Conservation (phyloP, 2,329 filamentous ascomycete species). For the Shiraia sp. region DNA sequence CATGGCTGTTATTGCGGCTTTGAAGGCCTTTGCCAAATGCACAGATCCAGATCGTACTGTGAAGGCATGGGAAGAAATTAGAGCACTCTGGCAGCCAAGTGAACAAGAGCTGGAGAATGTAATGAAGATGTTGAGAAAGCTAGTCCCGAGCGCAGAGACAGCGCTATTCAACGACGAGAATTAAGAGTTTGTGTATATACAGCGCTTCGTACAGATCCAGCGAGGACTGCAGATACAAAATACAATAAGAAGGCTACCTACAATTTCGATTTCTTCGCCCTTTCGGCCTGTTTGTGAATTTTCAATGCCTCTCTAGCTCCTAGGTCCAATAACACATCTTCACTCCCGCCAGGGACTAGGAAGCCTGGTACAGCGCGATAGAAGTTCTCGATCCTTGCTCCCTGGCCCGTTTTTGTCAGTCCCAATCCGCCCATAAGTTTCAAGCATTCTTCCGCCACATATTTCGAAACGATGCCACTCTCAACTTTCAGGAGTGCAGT, state of each 20-base stretch:
- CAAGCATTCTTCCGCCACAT: slow-evolving; percentile 32
- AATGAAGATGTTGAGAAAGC: slow-evolving; percentile 24
- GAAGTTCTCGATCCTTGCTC: slow-evolving; percentile 32
- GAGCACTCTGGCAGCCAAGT: slow-evolving; percentile 43
- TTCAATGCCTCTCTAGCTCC: slow-evolving; percentile 37
- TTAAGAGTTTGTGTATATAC: too few species aligned
- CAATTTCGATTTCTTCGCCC: slow-evolving; percentile 22
- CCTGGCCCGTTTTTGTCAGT: slow-evolving; percentile 31
- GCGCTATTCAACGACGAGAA: slow-evolving; percentile 16
- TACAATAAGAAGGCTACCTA: background rate
- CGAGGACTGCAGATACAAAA: background rate
- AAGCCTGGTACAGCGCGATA: slow-evolving; percentile 28
- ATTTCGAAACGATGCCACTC: slow-evolving; percentile 28
- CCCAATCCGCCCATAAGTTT: slow-evolving; percentile 33
- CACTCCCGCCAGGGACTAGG: slow-evolving; percentile 30
- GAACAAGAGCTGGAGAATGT: slow-evolving; percentile 38
- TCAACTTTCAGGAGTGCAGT: slow-evolving; percentile 32
- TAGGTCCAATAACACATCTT: slow-evolving; percentile 36
- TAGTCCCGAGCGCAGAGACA: slow-evolving; percentile 18
- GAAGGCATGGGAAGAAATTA: slow-evolving; percentile 57
- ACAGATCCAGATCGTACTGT: slow-evolving; percentile 57
- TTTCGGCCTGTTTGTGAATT: slow-evolving; percentile 26
- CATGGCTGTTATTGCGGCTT: slow-evolving; percentile 31
- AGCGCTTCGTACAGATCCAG: background rate
- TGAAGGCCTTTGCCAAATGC: slow-evolving; percentile 64